Conservation (phyloP, 1,284 basidiomycete genomes). For the Bothia castanella region DNA sequence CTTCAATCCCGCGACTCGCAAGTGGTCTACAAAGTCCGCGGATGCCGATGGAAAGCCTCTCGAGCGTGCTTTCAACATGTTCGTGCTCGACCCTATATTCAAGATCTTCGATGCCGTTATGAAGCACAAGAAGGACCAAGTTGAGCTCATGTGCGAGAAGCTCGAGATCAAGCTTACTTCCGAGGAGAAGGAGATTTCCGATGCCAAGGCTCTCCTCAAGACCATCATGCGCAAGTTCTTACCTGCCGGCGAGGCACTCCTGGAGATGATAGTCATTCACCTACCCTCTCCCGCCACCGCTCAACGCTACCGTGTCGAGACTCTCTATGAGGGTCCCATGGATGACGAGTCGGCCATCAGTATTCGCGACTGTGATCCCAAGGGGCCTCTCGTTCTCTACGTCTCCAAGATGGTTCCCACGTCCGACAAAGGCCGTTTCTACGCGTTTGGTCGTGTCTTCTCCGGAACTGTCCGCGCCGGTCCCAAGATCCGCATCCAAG, state of each 20-base stretch:
- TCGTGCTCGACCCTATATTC: constrained; percentile 99
- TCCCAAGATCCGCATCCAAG: constrained; percentile 99
- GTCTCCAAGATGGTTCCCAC: constrained; percentile 99
- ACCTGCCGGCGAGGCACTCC: constrained; percentile 95
- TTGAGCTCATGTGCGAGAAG: constrained; percentile 88
- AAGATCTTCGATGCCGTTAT: constrained; percentile 98
- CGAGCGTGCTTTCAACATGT: constrained; percentile 92
- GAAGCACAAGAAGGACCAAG: constrained; percentile 99
- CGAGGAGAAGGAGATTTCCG: constrained; percentile 87
- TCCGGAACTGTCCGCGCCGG: constrained; percentile 96
- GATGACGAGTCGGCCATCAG: constrained; percentile 99
- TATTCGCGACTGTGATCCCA: constrained; percentile 98
- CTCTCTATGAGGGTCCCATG: constrained; percentile 99
- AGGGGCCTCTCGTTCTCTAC: constrained; percentile 96
- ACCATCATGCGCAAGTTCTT: constrained; percentile 99
- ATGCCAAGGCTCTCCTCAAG: constrained; percentile 97
- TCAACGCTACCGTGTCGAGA: constrained; percentile 98
- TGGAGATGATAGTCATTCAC: constrained; percentile 99
- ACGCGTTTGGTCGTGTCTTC: constrained; percentile 99
- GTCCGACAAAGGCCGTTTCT: constrained; percentile 99
- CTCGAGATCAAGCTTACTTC: constrained; percentile 89
- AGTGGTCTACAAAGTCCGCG: constrained; percentile 85
- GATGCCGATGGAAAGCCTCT: constrained; percentile 85
- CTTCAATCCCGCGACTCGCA: constrained; percentile 97
- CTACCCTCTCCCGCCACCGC: constrained; percentile 95